These are phyloP conservation scores for Eucalyptus cloeziana DNA, from an alignment of 345 rosid genomes.

Conservation along the genomic window DNA sequence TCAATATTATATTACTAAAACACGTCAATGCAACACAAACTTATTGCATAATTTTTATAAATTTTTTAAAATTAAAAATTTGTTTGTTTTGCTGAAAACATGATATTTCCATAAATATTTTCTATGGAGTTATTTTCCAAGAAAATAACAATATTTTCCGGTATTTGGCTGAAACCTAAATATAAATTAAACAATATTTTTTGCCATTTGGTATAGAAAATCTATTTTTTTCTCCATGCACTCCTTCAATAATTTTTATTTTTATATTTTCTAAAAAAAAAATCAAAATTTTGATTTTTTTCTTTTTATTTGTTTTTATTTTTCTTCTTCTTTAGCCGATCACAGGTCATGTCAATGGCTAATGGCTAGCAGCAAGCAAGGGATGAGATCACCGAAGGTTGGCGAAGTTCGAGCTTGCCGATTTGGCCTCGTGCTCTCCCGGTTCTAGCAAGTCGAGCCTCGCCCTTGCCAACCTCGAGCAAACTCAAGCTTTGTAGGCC, in stretches of 20 bases:
- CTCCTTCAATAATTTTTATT: no score
- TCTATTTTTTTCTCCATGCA: not conserved
- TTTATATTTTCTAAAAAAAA: no score
- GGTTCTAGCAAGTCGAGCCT: not conserved
- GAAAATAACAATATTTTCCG: not conserved
- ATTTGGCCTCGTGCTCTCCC: not conserved
- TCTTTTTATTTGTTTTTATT: no score
- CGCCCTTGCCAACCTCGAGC: no score
- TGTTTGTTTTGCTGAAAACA: not conserved
- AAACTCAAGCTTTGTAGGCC: not conserved
- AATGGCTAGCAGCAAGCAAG: not conserved
- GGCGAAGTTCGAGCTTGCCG: not conserved
- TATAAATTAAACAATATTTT: no score
- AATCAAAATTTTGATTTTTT: no score
- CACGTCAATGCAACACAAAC: not conserved
- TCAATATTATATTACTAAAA: not conserved
- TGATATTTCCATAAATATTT: not conserved
- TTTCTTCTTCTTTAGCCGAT: not conserved
- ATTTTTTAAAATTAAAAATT: no score
- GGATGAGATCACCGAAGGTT: not conserved
- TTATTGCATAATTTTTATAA: not conserved
- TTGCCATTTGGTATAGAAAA: no score
- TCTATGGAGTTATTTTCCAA: not conserved
- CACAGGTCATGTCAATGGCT: fast-evolving
- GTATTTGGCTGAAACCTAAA: no score